A percentile compares a stretch with the other conserved stretches of the same genome.
Conservation (phyloP, 75 land plant genomes). For the Cupressus sempervirens region DNA sequence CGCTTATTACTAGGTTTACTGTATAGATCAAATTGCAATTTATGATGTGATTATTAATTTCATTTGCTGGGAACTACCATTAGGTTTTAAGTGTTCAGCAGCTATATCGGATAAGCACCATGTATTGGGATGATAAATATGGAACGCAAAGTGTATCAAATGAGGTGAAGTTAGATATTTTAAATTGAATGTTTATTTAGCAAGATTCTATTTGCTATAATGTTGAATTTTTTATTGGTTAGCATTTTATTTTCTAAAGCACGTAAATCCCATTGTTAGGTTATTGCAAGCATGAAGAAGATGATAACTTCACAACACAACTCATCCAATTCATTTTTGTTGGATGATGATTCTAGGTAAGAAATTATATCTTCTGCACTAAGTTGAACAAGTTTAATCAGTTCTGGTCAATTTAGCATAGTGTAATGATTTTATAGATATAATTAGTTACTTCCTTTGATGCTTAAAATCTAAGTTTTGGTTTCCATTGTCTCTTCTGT, state of each 20-base stretch:
- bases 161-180: conserved; percentile 48
- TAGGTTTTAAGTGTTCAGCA: conserved; percentile 88
- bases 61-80: background rate
- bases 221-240: background rate
- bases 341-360: conserved; percentile 98
- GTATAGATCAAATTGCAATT: background rate
- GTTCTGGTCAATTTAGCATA: background rate
- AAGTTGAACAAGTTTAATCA: background rate
- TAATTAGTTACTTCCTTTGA: background rate
- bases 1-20: background rate
- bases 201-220: conserved; percentile 5
- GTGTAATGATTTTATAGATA: background rate
- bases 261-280: conserved; percentile 36
- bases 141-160: conserved; percentile 91
- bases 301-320: conserved; percentile 66
- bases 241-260: background rate
- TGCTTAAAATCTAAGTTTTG: background rate
- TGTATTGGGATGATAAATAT: conserved; percentile 95
- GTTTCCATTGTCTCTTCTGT: background rate
- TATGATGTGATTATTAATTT: background rate
- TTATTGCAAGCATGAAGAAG: conserved; percentile 87
- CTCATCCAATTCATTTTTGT: conserved; percentile 75
- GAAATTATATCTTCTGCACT: background rate
- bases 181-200: background rate
- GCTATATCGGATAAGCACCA: conserved; percentile 93